A percentile compares a stretch with the other conserved stretches of the same genome.
These are phyloP conservation scores for Immersiporthe knoxdaviesiana DNA, from an alignment of 2,329 filamentous ascomycete genomes.

Conservation along the genomic window DNA sequence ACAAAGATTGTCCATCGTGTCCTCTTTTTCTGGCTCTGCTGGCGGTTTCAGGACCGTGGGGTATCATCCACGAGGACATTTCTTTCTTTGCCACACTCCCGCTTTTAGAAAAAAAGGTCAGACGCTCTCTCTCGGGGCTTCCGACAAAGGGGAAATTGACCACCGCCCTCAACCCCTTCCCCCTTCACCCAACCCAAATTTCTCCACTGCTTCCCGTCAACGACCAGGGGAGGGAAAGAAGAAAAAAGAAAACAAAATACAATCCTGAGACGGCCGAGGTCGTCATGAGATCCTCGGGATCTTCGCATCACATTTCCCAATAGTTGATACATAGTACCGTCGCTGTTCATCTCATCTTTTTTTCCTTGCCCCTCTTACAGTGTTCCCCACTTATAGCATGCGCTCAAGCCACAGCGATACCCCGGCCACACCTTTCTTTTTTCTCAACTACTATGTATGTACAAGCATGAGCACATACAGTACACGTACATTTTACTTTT, in stretches of 20 bases:
- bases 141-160: conserved; percentile 5
- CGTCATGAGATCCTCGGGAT: neutral
- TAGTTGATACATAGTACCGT: neutral
- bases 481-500: neutral
- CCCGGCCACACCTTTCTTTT: neutral
- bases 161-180: neutral
- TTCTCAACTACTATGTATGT: too few species aligned
- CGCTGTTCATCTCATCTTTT: conserved; percentile 7
- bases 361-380: neutral
- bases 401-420: neutral
- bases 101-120: conserved; percentile 15
- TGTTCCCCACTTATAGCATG: neutral
- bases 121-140: conserved; percentile 5
- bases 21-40: conserved; percentile 9
- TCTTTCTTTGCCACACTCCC: conserved; percentile 13
- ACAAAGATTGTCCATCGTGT: neutral
- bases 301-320: neutral
- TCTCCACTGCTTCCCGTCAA: neutral
- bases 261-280: conserved; percentile 1
- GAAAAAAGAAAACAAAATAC: neutral
- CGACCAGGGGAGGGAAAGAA: neutral
- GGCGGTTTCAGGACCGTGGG: conserved; percentile 28
- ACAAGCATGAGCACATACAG: too few species aligned
- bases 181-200: neutral
- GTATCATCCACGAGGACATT: conserved; percentile 8